Percentiles rank a stretch among this genome's conserved stretches.
phyloP scores from a whole-genome alignment of 495 filamentous ascomycete genomes.

The Penicillium odoratum region DNA sequence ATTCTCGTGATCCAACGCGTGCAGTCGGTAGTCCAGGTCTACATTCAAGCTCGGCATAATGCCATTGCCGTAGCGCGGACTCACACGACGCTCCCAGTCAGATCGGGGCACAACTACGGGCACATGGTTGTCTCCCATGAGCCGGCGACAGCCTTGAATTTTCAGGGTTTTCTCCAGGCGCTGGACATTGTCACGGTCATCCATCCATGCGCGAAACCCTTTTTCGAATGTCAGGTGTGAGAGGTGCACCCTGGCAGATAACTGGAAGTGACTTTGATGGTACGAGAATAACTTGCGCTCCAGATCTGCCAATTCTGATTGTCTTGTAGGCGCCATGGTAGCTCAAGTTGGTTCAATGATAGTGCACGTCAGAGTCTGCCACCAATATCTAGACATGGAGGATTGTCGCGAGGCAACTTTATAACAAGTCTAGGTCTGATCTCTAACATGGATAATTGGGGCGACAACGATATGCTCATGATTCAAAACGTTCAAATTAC shows the following conservation, averaged over 20 bases:
- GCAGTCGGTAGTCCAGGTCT: constrained; percentile 5
- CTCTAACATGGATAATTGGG: background rate
- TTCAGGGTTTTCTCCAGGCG: background rate
- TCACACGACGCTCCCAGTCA: background rate
- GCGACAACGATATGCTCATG: background rate
- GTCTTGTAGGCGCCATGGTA: background rate
- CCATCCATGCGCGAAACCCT: background rate
- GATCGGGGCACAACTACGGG: background rate
- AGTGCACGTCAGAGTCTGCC: background rate
- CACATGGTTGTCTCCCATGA: background rate
- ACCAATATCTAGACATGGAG: background rate
- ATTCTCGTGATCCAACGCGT: constrained; percentile 11
- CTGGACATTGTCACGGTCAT: background rate
- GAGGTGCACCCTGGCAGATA: background rate
- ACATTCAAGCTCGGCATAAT: constrained; percentile 2
- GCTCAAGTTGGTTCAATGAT: background rate
- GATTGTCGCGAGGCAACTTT: background rate
- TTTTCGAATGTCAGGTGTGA: background rate
- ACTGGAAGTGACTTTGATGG: background rate
- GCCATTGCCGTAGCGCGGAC: background rate
- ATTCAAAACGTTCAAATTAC: background rate
- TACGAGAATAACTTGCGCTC: constrained; percentile 3
- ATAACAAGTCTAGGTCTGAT: background rate
- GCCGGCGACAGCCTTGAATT: background rate
- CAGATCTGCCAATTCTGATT: background rate